Base-by-base conservation (phyloP, 305 asterid species). In the Ilex paraguariensis region DNA sequence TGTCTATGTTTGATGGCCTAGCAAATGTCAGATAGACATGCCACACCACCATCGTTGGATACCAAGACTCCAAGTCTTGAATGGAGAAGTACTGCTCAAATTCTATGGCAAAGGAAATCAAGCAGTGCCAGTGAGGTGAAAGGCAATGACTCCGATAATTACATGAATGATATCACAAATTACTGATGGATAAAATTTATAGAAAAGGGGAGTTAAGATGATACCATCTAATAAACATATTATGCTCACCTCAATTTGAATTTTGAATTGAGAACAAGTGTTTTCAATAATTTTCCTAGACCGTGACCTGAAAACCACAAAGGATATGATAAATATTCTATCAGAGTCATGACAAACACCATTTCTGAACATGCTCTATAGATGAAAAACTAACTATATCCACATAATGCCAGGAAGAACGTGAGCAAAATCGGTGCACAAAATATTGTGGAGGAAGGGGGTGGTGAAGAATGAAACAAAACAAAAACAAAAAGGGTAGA, bases 241-340 rank as follows among this genome's bases (percentile, higher is more conserved):
- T 44, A 56, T 54, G 58, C 87, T 70, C 57, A 85, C 98, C 91
- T 92, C 91, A 73, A 85, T 82, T 79, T 70, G 75, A 67, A 84
- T 81, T 59, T 83, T 75, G 75, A 77, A 91, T 63, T 82, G 86
- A 66, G 77, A 54, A 70, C 90, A 74, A 70, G 84, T 70, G 75
- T 62, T 84, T 56, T 85, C 91, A 51, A 89, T 81, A 60, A 86
- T 73, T 77, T 79, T 87, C 84, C 81, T 66, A 55, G 91, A 79
- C 32, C 82, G 82, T 6, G 93, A 81, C 82, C 97, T 92, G 85
- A 51, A 77, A 76, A 74, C 66, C 46, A 71, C 10, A 59, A 77
- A 65, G 31, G 10, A 62, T 56, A 51, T 42, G 42, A 36, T 36
- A 36, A 36, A 36, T 36, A 36, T 36, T 36, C 42, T 36, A 36